Conservation (phyloP, 345 rosid species). For the Aegle marmelos region DNA sequence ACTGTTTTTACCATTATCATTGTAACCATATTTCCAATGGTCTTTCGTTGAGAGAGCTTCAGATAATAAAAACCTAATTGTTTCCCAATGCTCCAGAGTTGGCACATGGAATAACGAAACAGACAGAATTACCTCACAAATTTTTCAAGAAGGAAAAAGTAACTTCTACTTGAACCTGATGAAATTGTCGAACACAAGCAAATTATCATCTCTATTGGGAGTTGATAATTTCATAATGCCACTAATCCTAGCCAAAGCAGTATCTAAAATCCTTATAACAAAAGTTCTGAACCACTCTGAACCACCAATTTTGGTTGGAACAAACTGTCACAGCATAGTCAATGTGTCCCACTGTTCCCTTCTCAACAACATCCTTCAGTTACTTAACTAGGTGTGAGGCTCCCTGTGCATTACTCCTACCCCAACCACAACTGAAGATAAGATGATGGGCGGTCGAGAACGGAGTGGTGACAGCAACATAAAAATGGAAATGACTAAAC, state of each 20-base stretch:
- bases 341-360: constrained; percentile 8
- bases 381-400: constrained; percentile 34
- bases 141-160: neutral
- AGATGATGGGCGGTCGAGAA: neutral
- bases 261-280: constrained; percentile 10
- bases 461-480: neutral
- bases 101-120: neutral
- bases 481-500: neutral
- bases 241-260: constrained; percentile 10
- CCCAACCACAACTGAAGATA: constrained; percentile 26
- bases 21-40: no score
- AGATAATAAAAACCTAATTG: neutral
- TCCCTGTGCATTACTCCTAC: constrained; percentile 35
- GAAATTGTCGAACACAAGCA: neutral
- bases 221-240: constrained; percentile 6
- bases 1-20: neutral
- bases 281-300: constrained; percentile 19
- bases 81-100: neutral
- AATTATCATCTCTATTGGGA: constrained; percentile 9
- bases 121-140: neutral
- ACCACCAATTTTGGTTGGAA: constrained; percentile 11
- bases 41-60: no score
- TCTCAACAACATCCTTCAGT: constrained; percentile 34
- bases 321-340: neutral
- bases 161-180: neutral